A percentile compares a stretch with the other conserved stretches of the same genome.
Evolutionary conservation across 345 rosid species (phyloP).

Genomic region (Brassica napus): Da-Ae NC_063450.1:52116501-52117000

Average conservation of each 20-base stretch:
- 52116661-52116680: constrained; percentile 18
- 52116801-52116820: constrained; percentile 5
- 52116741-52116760: constrained; percentile 16
- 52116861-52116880: constrained; percentile 15
- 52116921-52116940: constrained; percentile 71
- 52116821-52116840: constrained; percentile 14
- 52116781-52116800: not conserved
- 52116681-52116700: constrained; percentile 32
- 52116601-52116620: constrained; percentile 31
- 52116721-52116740: constrained; percentile 27
- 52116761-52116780: not conserved
- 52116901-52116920: not conserved
- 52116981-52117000: not conserved
- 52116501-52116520: constrained; percentile 58
- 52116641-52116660: not conserved
- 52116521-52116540: constrained; percentile 47
- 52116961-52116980: not conserved
- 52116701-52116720: constrained; percentile 22
- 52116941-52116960: not conserved
- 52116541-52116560: constrained; percentile 27
- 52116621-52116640: constrained; percentile 22
- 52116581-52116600: constrained; percentile 18
- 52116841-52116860: constrained; percentile 5
- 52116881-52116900: not conserved
- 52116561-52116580: constrained; percentile 8